Conservation (phyloP, 2,329 filamentous ascomycete genomes). For the Venturia effusa region DNA sequence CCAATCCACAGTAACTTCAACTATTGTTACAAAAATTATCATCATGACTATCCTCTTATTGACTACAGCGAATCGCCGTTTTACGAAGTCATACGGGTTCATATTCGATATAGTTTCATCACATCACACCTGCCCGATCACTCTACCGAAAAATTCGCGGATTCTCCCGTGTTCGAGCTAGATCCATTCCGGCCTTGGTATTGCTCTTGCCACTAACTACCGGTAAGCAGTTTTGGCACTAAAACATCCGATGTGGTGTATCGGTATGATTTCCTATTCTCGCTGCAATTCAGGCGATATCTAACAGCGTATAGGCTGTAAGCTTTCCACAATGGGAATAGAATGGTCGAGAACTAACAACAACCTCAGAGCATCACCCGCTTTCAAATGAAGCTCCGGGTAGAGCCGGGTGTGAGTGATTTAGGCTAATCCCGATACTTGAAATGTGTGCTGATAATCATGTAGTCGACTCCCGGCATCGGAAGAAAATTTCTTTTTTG, state of each 20-base stretch:
- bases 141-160: too few species aligned
- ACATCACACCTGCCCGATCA: too few species aligned
- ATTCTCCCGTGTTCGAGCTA: too few species aligned
- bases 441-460: not conserved
- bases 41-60: not conserved
- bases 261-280: not conserved
- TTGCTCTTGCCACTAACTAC: too few species aligned
- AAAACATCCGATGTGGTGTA: not conserved
- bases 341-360: too few species aligned
- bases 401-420: not conserved
- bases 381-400: not conserved
- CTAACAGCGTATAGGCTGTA: not conserved
- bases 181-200: too few species aligned
- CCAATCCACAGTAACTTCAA: too few species aligned
- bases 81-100: too few species aligned
- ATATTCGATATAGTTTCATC: too few species aligned
- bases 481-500: not conserved
- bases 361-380: not conserved
- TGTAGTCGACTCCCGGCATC: not conserved
- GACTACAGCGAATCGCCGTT: not conserved
- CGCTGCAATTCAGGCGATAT: not conserved
- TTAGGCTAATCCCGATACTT: too few species aligned
- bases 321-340: not conserved
- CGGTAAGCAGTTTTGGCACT: too few species aligned
- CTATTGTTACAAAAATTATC: too few species aligned